Evolutionary conservation across 2,329 filamentous ascomycete species (phyloP), one percentile per base, ranked within the genome.

Genomic region (Aureobasidium sp.): DNA sequence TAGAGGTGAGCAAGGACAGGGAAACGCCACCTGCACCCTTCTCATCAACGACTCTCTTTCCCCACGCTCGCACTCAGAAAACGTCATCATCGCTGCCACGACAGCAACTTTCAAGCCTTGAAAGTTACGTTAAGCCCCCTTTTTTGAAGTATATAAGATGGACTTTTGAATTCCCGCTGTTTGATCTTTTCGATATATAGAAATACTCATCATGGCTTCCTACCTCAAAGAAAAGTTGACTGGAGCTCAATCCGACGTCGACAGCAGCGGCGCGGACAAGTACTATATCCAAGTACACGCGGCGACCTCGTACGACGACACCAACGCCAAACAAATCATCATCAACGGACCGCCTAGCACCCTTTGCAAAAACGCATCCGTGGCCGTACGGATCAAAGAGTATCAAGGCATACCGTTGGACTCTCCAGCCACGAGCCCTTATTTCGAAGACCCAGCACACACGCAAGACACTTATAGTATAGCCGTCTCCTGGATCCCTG

Each of bases 271-370:
- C 68, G 66, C 64, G 62, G 60, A 63, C 17, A 85, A 88, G 60
- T 95, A 93, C 68, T 78, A 86, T 38, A 78, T 97, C 55, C 80
- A 81, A 58, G 84, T 95, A 52, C 93, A 88, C 0, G 88, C 88
- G 1, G 91, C 91, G 3, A 76, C 86, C 1, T 75, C 76, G 53
- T 95, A 96, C 70, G 81, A 93, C 65, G 69, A 76, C 29, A 69
- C 75, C 8, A 78, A 77, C 7, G 89, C 95, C 62, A 70, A 83
- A 57, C 71, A 81, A 27, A 83, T 95, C 5, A 78, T 78, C 3
- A 87, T 96, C 65, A 97, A 96, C 70, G 66, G 81, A 16, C 68
- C 79, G 45, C 47, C 52, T 1, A 73, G 70, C 14, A 79, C 95
- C 59, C 76, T 79, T 16, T 84, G 80, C 42, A 74, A 81, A 48